These are phyloP conservation scores for Candida insectorum DNA, from an alignment of 805 yeast genomes.

Conservation along the genomic window DNA sequence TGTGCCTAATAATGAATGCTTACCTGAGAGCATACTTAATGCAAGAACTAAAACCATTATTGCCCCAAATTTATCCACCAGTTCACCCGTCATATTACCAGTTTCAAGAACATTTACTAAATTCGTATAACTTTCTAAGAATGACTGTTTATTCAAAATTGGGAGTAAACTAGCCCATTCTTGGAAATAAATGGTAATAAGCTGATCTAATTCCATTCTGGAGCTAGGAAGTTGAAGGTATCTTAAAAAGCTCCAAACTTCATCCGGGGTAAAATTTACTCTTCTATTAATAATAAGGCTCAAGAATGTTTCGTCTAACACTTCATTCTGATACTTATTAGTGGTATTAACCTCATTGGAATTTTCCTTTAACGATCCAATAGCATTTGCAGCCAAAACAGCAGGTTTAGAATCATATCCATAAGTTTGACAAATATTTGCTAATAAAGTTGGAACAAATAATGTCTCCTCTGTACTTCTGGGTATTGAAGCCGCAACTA, in stretches of 20 bases:
- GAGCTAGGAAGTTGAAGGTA: conserved; percentile 41
- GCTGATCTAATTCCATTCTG: conserved; percentile 61
- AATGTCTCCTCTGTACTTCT: conserved; percentile 76
- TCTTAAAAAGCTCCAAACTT: conserved; percentile 44
- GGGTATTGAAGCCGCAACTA: conserved; percentile 71
- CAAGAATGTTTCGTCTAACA: conserved; percentile 13
- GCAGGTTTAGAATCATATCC: conserved; percentile 73
- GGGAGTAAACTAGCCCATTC: conserved; percentile 77
- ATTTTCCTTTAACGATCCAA: conserved; percentile 62
- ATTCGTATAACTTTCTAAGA: conserved; percentile 54
- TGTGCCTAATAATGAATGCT: conserved; percentile 13
- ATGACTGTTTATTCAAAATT: conserved; percentile 64
- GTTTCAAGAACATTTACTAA: conserved; percentile 46
- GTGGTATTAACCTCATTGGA: conserved; percentile 15
- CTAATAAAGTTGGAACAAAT: conserved; percentile 68
- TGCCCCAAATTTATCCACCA: conserved; percentile 56
- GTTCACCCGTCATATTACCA: conserved; percentile 20
- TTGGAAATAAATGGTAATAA: conserved; percentile 65
- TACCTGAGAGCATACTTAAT: conserved; percentile 45
- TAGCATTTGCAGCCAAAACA: conserved; percentile 64
- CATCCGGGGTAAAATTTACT: conserved; percentile 27
- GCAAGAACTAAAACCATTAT: conserved; percentile 46
- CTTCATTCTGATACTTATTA: conserved; percentile 2
- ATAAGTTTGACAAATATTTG: conserved; percentile 64
- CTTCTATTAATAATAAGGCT: conserved; percentile 25